Percentiles rank a stretch among this genome's conserved stretches.
phyloP scores from a whole-genome alignment of 75 land plant genomes.

The Cupressus sempervirens region DNA sequence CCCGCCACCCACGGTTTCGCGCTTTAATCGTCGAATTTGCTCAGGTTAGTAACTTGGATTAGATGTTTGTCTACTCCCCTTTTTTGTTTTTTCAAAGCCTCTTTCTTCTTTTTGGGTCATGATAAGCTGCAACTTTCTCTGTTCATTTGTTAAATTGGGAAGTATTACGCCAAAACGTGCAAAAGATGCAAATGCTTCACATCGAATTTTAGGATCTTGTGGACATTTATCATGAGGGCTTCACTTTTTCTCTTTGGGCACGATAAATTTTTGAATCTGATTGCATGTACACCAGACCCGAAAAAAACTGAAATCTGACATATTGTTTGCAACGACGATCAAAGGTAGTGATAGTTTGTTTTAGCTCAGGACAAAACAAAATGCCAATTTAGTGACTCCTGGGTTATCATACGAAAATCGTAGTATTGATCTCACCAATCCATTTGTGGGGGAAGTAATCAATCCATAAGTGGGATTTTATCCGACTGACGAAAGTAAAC shows the following conservation, averaged over 20 bases:
- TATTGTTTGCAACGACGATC: not conserved
- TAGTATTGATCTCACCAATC: not conserved
- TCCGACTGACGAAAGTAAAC: not conserved
- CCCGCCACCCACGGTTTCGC: slow-evolving; percentile 64
- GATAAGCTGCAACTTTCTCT: not conserved
- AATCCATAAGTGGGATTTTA: not conserved
- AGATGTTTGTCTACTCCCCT: not conserved
- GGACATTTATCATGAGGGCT: too few relatives aligned
- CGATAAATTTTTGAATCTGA: not conserved
- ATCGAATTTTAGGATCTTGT: too few relatives aligned
- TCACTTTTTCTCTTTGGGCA: not conserved
- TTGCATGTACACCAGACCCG: not conserved
- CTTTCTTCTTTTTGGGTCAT: not conserved
- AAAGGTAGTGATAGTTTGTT: not conserved
- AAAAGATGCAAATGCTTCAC: too few relatives aligned
- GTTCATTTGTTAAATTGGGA: not conserved
- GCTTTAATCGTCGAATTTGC: slow-evolving; percentile 56
- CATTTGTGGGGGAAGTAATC: not conserved
- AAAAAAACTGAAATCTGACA: not conserved
- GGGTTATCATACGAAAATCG: not conserved
- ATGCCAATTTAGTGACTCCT: not conserved
- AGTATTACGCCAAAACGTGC: not conserved
- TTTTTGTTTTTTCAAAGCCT: too few relatives aligned
- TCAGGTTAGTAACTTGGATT: slow-evolving; percentile 41
- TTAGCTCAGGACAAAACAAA: not conserved